phyloP scores from a whole-genome alignment of 108 stramenopile species.

The Pseudonitzschia multiseries region DNA sequence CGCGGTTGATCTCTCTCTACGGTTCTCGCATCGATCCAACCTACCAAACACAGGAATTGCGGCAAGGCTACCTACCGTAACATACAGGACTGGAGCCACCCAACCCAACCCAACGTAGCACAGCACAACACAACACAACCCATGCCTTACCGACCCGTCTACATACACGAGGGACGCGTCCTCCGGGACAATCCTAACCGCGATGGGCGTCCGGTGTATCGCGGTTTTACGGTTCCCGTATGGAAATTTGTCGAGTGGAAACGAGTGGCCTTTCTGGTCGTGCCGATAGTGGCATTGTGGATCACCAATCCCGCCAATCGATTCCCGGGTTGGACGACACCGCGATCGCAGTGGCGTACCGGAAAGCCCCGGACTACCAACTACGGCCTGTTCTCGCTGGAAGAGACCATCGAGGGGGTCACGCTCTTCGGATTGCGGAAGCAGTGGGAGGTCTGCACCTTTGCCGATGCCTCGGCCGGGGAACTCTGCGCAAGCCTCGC shows the following conservation, averaged over 20 bases:
- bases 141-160: not conserved
- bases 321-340: not conserved
- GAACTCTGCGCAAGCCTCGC: not conserved
- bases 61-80: no score
- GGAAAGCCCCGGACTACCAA: constrained; percentile 1
- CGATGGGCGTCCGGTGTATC: not conserved
- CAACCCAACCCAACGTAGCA: no score
- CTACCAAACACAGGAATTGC: no score
- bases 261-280: not conserved
- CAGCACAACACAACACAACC: not conserved
- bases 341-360: not conserved
- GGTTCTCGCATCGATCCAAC: no score
- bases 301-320: constrained; percentile 30
- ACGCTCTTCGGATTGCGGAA: not conserved
- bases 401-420: constrained; percentile 15
- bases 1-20: no score
- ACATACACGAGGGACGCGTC: constrained; percentile 11
- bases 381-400: constrained; percentile 11
- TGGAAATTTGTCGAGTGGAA: constrained; percentile 16
- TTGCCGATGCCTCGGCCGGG: not conserved
- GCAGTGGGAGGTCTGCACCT: not conserved
- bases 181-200: not conserved
- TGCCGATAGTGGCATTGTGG: not conserved
- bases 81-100: no score
- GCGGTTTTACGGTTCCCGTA: not conserved